phyloP scores from a whole-genome alignment of 2,329 filamentous ascomycete genomes.

The Trichoderma cornu-damae region DNA sequence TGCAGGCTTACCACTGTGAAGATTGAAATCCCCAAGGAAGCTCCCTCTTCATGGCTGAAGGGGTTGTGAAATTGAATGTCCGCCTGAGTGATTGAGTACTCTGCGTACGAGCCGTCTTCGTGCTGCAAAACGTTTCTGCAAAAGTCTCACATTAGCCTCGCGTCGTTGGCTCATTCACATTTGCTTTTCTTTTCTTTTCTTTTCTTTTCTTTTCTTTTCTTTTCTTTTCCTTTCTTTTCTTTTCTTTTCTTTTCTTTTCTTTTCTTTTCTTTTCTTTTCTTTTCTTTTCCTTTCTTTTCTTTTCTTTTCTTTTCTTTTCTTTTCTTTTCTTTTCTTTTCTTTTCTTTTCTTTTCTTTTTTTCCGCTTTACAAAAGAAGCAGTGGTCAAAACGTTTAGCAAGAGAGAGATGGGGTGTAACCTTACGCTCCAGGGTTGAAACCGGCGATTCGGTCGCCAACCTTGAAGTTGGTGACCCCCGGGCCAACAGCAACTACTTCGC shows the following conservation, averaged over 20 bases:
- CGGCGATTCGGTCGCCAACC: conserved; percentile 45
- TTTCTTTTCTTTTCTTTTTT: no score
- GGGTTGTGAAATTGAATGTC: conserved; percentile 42
- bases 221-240: no score
- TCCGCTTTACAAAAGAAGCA: no score
- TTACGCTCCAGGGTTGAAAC: conserved; percentile 34
- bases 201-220: no score
- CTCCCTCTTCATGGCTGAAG: conserved; percentile 43
- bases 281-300: no score
- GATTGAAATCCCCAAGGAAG: conserved; percentile 38
- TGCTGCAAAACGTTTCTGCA: conserved; percentile 23
- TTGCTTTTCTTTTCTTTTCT: no score
- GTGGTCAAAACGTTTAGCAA: no score
- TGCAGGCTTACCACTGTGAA: conserved; percentile 32
- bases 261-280: no score
- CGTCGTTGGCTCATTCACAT: not conserved
- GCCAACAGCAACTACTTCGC: conserved; percentile 44
- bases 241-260: no score
- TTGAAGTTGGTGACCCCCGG: conserved; percentile 37
- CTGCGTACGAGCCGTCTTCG: conserved; percentile 42
- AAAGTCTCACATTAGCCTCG: not conserved
- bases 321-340: no score
- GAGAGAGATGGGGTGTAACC: no score
- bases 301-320: no score
- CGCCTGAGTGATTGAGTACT: conserved; percentile 36